Base-by-base conservation (phyloP, 148 eudicot genomes). In the Vaccinium darrowii region DNA sequence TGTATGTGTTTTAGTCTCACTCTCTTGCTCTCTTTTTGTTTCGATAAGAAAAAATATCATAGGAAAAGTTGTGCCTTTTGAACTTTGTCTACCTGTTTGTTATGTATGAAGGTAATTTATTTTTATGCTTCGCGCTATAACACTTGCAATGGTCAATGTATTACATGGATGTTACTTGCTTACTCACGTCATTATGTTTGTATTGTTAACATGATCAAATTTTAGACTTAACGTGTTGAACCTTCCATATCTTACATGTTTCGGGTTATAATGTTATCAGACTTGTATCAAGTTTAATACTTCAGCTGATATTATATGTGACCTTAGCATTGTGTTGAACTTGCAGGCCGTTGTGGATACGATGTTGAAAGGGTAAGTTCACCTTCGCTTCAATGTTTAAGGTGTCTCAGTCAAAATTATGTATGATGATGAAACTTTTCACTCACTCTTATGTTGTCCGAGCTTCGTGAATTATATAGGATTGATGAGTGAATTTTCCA, bases 341-440 rank as follows among this genome's bases (percentile, higher is more conserved):
- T 84, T 91, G 91, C 98, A 94, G 98, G 95, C 60, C 73, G 81
- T 80, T 94, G 96, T 82, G 98, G 98, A 54, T 91, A 92, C 84
- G 90, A 92, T 87, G 86, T 92, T 78, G 82, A 76, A 86, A 91
- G 79, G 94, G 98, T 94, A 86, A 81, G 85, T 83, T 71, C 15
- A 33, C 27, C 8, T 60, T 52, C 43, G 36, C 36, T 13, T 50
- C 57, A 57, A 43, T 83, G 60, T 82, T 83, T 84, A 23, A 62
- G 21, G 16, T 76, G 39, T 82, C 53, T 58, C 9, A 25, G 9
- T 53, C 60, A 23, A 54, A 15, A 3, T 54, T 19, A 60, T 81
- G 11, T 33, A 21, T 85, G 13, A 60, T n/a, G 43, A 14, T 14
- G 27, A 19, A 50, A 56, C 54, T 78, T 81, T 62, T 47, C 72